Conservation (phyloP, 208 protist species). For the Naegleria gruberi region DNA sequence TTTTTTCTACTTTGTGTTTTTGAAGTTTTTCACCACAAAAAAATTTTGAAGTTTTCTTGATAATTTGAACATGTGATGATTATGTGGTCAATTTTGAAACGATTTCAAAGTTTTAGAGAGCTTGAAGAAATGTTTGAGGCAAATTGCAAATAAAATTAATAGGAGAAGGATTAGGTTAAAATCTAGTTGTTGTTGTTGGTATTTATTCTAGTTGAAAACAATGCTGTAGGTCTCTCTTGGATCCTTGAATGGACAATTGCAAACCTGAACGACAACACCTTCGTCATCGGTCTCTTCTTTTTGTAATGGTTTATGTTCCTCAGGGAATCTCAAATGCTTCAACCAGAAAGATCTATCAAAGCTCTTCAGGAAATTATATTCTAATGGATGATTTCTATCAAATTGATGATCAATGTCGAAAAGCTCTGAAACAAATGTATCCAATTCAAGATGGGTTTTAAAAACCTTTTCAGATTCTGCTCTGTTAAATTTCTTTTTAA, state of each 20-base stretch:
- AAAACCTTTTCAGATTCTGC: background rate
- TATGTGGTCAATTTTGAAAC: too few species aligned
- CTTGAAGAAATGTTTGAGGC: too few species aligned
- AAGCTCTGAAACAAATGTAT: background rate
- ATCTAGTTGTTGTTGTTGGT: too few species aligned
- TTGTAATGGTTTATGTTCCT: background rate
- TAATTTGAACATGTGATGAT: too few species aligned
- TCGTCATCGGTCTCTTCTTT: background rate
- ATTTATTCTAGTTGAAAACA: too few species aligned
- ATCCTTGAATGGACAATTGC: slow-evolving; percentile 9
- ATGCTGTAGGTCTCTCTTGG: background rate
- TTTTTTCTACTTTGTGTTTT: too few species aligned
- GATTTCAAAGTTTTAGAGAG: too few species aligned
- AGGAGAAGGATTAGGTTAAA: too few species aligned
- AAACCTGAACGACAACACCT: background rate
- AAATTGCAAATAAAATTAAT: too few species aligned
- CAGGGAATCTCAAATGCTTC: background rate
- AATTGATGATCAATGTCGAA: background rate
- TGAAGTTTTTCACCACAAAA: too few species aligned
- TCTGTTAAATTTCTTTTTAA: slow-evolving; percentile 3
- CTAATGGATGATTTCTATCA: background rate
- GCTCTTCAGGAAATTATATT: background rate
- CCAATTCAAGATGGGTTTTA: background rate
- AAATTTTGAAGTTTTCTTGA: too few species aligned
- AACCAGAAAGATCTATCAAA: slow-evolving; percentile 16